Percentiles rank a stretch among this genome's conserved stretches.
Evolutionary conservation across 2,329 filamentous ascomycete species (phyloP).

Genomic region (Alternaria consortialis): DNA sequence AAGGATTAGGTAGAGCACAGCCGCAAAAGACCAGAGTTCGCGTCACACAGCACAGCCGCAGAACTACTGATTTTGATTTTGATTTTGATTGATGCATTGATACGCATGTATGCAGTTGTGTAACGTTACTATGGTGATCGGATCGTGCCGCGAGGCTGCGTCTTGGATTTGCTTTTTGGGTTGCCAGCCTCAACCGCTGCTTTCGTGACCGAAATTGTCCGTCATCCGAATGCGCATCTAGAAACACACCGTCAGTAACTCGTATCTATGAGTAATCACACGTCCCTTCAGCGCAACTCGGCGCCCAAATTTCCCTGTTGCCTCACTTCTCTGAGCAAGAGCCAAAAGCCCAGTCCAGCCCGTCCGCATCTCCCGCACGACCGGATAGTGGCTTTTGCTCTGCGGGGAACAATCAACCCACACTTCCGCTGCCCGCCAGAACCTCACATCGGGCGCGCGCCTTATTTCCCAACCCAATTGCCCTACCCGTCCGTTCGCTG

Average conservation of each 20-base stretch:
- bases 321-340: background rate
- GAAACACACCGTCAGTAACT: background rate
- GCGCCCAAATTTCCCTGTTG: background rate
- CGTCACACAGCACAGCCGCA: slow-evolving; percentile 12
- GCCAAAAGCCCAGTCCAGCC: background rate
- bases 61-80: slow-evolving; percentile 3
- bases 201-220: background rate
- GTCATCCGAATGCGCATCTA: background rate
- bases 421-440: background rate
- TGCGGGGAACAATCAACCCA: background rate
- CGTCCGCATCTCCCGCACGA: slow-evolving; percentile 3
- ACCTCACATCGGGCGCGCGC: background rate
- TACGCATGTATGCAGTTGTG: background rate
- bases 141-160: slow-evolving; percentile 1
- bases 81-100: background rate
- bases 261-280: background rate
- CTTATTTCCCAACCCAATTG: background rate
- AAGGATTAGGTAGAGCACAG: slow-evolving; percentile 5
- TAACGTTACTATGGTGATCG: slow-evolving; percentile 1
- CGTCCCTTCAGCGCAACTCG: too few species aligned
- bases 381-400: slow-evolving; percentile 3
- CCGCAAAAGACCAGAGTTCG: slow-evolving; percentile 8
- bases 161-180: background rate
- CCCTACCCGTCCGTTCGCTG: background rate
- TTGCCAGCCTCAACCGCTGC: background rate